phyloP scores from a whole-genome alignment of 2,329 filamentous ascomycete genomes.

The Myriosclerotinia duriaeana region DNA sequence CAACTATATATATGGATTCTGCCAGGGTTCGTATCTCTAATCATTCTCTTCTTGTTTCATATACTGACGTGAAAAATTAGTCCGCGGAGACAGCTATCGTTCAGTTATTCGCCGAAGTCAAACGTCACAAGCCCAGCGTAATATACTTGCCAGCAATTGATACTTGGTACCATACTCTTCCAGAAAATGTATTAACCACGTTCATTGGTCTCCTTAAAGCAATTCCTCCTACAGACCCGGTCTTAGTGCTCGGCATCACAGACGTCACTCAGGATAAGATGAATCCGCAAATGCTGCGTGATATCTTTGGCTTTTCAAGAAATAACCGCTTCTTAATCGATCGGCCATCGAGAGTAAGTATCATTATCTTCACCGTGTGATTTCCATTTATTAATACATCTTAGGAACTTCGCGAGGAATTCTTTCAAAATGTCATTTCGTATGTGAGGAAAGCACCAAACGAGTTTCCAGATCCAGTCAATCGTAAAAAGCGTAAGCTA shows the following conservation, averaged over 20 bases:
- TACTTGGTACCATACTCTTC: slow-evolving; percentile 69
- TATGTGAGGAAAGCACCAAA: slow-evolving; percentile 77
- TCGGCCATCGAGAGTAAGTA: slow-evolving; percentile 62
- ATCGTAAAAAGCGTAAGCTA: slow-evolving; percentile 82
- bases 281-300: slow-evolving; percentile 62
- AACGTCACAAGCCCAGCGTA: slow-evolving; percentile 91
- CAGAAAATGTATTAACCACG: slow-evolving; percentile 69
- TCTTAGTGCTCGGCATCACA: slow-evolving; percentile 82
- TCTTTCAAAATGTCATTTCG: slow-evolving; percentile 71
- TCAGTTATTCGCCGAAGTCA: slow-evolving; percentile 86
- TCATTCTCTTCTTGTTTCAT: neutral
- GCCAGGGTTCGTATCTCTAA: slow-evolving; percentile 58
- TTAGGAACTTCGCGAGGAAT: slow-evolving; percentile 67
- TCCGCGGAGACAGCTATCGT: slow-evolving; percentile 77
- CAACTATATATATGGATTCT: slow-evolving; percentile 80
- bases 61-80: slow-evolving; percentile 30
- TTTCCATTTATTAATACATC: slow-evolving; percentile 22
- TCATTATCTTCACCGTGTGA: neutral
- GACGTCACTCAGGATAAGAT: slow-evolving; percentile 66
- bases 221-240: slow-evolving; percentile 84
- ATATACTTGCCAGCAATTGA: slow-evolving; percentile 92
- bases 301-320: slow-evolving; percentile 82
- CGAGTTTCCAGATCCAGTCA: slow-evolving; percentile 83
- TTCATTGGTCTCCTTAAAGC: slow-evolving; percentile 80
- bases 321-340: slow-evolving; percentile 72